Conservation (phyloP, 169 alveolate species). For the Plasmodium inui region DNA sequence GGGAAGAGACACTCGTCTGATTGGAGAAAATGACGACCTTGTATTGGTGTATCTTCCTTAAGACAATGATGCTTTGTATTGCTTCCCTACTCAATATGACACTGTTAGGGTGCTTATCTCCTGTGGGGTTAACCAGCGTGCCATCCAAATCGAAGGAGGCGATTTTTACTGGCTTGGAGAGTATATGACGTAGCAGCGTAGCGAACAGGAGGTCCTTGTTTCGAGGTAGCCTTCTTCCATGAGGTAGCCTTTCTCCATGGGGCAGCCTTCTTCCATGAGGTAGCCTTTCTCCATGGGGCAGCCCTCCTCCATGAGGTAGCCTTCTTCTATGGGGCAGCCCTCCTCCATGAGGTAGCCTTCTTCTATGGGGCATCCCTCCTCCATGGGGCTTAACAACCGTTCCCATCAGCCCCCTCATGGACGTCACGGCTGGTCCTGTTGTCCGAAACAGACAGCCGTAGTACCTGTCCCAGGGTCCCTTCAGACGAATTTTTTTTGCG, state of each 20-base stretch:
- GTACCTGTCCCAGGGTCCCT: slow-evolving; percentile 37
- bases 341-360: neutral
- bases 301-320: too few species aligned
- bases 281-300: too few species aligned
- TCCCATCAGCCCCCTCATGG: neutral
- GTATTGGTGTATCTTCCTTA: neutral
- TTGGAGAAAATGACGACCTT: slow-evolving; percentile 34
- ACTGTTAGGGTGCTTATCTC: slow-evolving; percentile 19
- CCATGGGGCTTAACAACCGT: too few species aligned
- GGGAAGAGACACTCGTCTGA: slow-evolving; percentile 51
- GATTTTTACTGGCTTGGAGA: slow-evolving; percentile 29
- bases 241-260: too few species aligned
- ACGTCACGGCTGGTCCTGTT: neutral
- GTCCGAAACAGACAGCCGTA: slow-evolving; percentile 30
- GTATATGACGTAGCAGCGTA: neutral
- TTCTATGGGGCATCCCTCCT: neutral
- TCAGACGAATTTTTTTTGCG: slow-evolving; percentile 3
- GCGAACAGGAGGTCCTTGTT: neutral
- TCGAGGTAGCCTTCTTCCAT: neutral
- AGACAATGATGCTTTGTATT: neutral
- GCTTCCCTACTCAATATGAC: neutral
- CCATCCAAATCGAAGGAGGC: slow-evolving; percentile 62
- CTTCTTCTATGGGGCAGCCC: neutral
- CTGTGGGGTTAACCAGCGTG: slow-evolving; percentile 10
- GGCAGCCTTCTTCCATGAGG: neutral